Evolutionary conservation across 148 eudicot species (phyloP).

Genomic region (Camellia lanceoleosa): DNA sequence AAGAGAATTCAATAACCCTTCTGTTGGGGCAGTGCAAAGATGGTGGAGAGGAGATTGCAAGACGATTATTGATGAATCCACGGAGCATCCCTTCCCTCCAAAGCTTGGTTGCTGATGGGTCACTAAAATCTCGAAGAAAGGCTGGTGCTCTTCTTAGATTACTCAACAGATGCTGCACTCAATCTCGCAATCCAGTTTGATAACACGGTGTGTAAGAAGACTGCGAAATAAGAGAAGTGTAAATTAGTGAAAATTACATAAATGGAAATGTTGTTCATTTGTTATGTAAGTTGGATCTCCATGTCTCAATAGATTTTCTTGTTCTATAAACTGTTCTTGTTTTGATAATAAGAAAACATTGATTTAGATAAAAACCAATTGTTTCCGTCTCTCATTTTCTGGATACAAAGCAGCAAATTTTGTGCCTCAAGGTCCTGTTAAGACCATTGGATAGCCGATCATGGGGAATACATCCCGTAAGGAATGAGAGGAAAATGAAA

Average conservation of each 20-base stretch:
- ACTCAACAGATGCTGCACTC: slow-evolving; percentile 52
- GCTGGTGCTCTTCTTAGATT: slow-evolving; percentile 55
- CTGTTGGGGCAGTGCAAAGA: slow-evolving; percentile 50
- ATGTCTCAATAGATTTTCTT: not conserved
- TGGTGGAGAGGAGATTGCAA: slow-evolving; percentile 51
- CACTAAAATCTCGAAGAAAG: slow-evolving; percentile 49
- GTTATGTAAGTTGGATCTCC: not conserved
- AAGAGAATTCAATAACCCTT: slow-evolving; percentile 49
- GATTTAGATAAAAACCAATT: not conserved
- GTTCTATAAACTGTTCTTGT: not conserved
- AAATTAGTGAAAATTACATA: slow-evolving; percentile 22
- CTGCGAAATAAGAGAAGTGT: slow-evolving; percentile 4
- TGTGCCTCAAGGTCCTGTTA: not conserved
- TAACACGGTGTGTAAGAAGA: slow-evolving; percentile 6
- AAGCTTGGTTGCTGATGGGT: slow-evolving; percentile 46
- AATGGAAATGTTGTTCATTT: slow-evolving; percentile 5
- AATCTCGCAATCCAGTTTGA: slow-evolving; percentile 29
- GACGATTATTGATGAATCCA: slow-evolving; percentile 44
- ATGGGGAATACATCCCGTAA: not conserved
- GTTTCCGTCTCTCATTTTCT: not conserved
- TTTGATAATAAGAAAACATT: not conserved
- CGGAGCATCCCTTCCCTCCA: slow-evolving; percentile 49
- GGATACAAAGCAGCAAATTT: not conserved
- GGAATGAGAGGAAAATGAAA: not conserved
- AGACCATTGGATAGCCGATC: not conserved